phyloP scores from a whole-genome alignment of 306 rosid genomes.

The Purshia tridentata region DNA sequence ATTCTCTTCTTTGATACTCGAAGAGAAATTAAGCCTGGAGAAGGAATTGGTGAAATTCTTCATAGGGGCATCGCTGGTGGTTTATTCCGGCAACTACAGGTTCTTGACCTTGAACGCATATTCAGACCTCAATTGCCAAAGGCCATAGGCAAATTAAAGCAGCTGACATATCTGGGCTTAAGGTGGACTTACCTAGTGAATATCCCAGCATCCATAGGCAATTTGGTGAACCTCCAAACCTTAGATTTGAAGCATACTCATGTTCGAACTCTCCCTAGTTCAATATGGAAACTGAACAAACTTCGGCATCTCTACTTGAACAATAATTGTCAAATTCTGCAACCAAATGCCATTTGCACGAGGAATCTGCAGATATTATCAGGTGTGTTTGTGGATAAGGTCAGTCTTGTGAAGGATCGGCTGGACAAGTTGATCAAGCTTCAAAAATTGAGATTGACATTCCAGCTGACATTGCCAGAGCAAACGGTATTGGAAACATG shows the following conservation, averaged over 20 bases:
- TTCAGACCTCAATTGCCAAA: slow-evolving; percentile 18
- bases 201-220: slow-evolving; percentile 19
- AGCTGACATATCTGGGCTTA: slow-evolving; percentile 22
- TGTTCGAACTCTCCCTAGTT: neutral
- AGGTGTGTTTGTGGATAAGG: slow-evolving; percentile 15
- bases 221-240: slow-evolving; percentile 16
- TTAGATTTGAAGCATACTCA: slow-evolving; percentile 21
- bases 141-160: neutral
- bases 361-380: slow-evolving; percentile 17
- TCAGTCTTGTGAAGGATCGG: neutral
- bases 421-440: slow-evolving; percentile 18
- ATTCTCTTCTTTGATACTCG: neutral
- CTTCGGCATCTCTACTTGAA: slow-evolving; percentile 20
- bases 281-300: slow-evolving; percentile 24
- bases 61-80: neutral
- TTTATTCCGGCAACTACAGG: neutral
- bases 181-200: slow-evolving; percentile 22
- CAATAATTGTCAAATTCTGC: neutral
- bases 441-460: slow-evolving; percentile 14
- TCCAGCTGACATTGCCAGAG: neutral
- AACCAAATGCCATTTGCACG: neutral
- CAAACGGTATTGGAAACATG: slow-evolving; percentile 12
- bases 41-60: slow-evolving; percentile 8
- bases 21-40: neutral
- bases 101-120: slow-evolving; percentile 33